These are phyloP conservation scores for Globisporangium barbulae DNA, from an alignment of 352 stramenopile species.

Conservation along the genomic window DNA sequence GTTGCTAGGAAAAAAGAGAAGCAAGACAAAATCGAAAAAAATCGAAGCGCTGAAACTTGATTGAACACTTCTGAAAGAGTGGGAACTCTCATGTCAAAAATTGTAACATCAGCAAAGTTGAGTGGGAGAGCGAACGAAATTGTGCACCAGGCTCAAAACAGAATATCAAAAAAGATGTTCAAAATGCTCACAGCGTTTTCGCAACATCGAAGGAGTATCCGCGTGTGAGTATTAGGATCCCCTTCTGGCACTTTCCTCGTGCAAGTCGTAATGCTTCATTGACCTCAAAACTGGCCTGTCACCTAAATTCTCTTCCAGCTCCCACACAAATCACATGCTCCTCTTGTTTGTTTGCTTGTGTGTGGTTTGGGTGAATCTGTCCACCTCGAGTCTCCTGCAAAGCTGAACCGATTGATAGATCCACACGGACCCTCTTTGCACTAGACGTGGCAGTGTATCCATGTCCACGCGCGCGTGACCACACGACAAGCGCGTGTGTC, in stretches of 20 bases:
- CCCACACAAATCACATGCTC: not conserved
- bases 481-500: not conserved
- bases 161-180: too few species aligned
- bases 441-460: not conserved
- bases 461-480: not conserved
- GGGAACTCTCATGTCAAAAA: not conserved
- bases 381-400: conserved; percentile 1
- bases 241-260: too few species aligned
- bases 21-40: not conserved
- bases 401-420: conserved; percentile 10
- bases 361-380: conserved; percentile 1
- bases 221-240: not conserved
- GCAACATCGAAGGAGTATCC: not conserved
- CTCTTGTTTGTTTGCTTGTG: not conserved
- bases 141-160: not conserved
- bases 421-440: not conserved
- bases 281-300: not conserved
- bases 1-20: not conserved
- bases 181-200: not conserved
- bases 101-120: not conserved
- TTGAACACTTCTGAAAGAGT: not conserved
- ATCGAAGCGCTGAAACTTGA: not conserved
- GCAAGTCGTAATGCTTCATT: not conserved
- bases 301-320: not conserved
- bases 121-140: not conserved